phyloP scores from a whole-genome alignment of 805 yeast genomes.

The Cyberlindnera subsufficiens region DNA sequence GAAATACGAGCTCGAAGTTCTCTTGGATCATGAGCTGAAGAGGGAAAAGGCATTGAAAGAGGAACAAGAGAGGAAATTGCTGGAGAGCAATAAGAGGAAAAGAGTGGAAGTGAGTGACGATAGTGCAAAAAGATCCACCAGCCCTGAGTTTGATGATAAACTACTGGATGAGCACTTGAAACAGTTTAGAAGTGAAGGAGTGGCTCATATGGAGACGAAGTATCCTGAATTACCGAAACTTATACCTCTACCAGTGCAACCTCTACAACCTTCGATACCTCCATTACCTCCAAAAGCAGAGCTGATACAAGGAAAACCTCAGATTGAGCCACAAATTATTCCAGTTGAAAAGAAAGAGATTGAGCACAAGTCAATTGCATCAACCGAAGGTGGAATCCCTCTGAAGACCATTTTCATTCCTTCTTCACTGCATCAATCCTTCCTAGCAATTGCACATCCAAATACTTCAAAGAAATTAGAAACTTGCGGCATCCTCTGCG shows the following conservation, averaged over 20 bases:
- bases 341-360: not conserved
- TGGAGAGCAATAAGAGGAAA: slow-evolving; percentile 21
- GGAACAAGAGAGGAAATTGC: slow-evolving; percentile 15
- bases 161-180: slow-evolving; percentile 13
- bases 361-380: slow-evolving; percentile 33
- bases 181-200: slow-evolving; percentile 5
- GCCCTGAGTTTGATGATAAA: slow-evolving; percentile 16
- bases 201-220: slow-evolving; percentile 5
- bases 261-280: slow-evolving; percentile 7
- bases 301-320: not conserved
- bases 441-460: slow-evolving; percentile 39
- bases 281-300: slow-evolving; percentile 3
- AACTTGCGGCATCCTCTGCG: slow-evolving; percentile 65
- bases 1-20: not conserved
- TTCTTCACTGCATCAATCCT: slow-evolving; percentile 32
- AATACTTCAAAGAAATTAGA: slow-evolving; percentile 50
- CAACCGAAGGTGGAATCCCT: slow-evolving; percentile 53
- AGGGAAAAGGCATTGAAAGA: slow-evolving; percentile 28
- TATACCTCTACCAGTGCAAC: not conserved
- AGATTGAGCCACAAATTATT: no score
- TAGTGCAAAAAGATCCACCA: not conserved
- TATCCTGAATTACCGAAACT: slow-evolving; percentile 15
- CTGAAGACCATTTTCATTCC: slow-evolving; percentile 50
- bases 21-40: slow-evolving; percentile 7
- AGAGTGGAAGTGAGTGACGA: slow-evolving; percentile 4